These are phyloP conservation scores for Ceratocystis albifundus DNA, from an alignment of 2,329 filamentous ascomycete genomes.

Conservation along the genomic window DNA sequence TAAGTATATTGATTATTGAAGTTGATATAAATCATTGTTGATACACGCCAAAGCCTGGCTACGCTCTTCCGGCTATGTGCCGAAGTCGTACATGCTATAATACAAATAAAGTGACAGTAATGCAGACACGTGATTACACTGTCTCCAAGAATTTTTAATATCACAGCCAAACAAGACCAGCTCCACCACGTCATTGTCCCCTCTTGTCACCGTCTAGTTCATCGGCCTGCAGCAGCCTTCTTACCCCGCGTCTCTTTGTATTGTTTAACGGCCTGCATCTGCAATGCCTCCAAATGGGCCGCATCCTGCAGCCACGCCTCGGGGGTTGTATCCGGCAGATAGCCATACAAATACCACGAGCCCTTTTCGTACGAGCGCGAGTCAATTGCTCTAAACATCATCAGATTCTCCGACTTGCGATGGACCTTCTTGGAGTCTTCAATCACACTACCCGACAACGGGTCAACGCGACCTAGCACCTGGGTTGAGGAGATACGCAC, in stretches of 20 bases:
- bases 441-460: conserved; percentile 32
- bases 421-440: conserved; percentile 40
- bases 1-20: no score
- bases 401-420: conserved; percentile 52
- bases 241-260: conserved; percentile 28
- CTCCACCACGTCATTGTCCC: background rate
- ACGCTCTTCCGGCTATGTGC: conserved; percentile 12
- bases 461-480: conserved; percentile 37
- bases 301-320: conserved; percentile 29
- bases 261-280: conserved; percentile 28
- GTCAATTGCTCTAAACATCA: conserved; percentile 42
- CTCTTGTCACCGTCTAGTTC: background rate
- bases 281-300: conserved; percentile 16
- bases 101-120: conserved; percentile 21
- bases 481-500: conserved; percentile 49
- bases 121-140: background rate
- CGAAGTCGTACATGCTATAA: conserved; percentile 18
- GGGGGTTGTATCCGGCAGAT: conserved; percentile 42
- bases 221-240: conserved; percentile 25
- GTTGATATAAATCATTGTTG: conserved; percentile 13
- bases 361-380: conserved; percentile 37
- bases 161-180: background rate
- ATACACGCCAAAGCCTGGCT: conserved; percentile 21
- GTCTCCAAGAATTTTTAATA: background rate
- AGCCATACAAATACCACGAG: conserved; percentile 57